Evolutionary conservation across 257 asterid species (phyloP), one percentile per base, ranked within the genome.

Genomic region (Dorcoceras hygrometricum): DNA sequence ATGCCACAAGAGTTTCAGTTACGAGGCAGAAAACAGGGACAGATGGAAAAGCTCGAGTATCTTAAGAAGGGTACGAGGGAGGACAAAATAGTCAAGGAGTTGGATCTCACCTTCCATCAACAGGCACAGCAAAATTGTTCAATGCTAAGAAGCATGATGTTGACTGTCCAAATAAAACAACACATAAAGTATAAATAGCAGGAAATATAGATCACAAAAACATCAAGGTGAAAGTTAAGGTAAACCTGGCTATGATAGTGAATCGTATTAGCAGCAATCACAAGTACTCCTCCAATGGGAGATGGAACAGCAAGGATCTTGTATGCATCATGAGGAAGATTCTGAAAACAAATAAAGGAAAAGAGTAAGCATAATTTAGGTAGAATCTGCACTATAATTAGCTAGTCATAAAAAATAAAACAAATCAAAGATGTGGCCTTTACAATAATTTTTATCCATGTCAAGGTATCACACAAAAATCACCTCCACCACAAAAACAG

Each of bases 301-400:
- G 99, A 83, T 69, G 99, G 99, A 73, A 93, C 99, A 36, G 97
- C 99, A 81, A 90, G 96, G 78, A 93, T 95, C 89, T 93, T 93
- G 92, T 88, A 86, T 62, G 95, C 94, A 81, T 93, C 99, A 78
- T 93, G 96, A 59, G 97, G 99, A 71, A 90, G 94, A 79, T 76
- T 85, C 98, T 92, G 91, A 63, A 57, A 73, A 78, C 36, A 76
- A 2, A 69, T 14, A 59, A 66, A 65, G 60, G 56, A 71, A 64
- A 20, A 28, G 62, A 57, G 55, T 55, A 69, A 76, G 51, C 50
- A 56, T 29, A 32, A 46, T 25, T 72, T 39, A 69, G 36, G 43
- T 26, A 20, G 63, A 31, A 58, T 66, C 39, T 66, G 27, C 32
- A 36, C n/a, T n/a, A n/a, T 36, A 36, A 36, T 0, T 36, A 36